Evolutionary conservation across 495 filamentous ascomycete species (phyloP).

Genomic region (Sabuloglossum arenarium): DNA sequence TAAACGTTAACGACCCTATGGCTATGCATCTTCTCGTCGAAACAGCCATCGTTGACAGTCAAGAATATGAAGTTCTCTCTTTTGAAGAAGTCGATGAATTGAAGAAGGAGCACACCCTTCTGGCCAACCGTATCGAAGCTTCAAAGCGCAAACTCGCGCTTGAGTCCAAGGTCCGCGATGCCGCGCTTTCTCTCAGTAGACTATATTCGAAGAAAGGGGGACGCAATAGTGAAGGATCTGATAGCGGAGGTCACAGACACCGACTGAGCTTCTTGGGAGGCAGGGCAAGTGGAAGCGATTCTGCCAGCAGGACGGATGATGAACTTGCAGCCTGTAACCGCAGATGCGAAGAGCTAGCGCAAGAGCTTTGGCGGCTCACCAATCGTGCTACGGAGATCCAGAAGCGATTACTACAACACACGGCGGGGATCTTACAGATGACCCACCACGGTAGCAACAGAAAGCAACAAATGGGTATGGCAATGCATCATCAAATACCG

Average conservation of each 20-base stretch:
- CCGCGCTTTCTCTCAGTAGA: conserved; percentile 62
- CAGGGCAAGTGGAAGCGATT: conserved; percentile 17
- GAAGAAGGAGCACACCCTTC: conserved; percentile 58
- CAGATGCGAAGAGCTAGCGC: conserved; percentile 68
- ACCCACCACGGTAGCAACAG: conserved; percentile 45
- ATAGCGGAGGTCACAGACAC: conserved; percentile 14
- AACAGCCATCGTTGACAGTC: conserved; percentile 76
- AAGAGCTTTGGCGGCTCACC: conserved; percentile 60
- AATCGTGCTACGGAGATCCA: conserved; percentile 50
- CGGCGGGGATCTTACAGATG: conserved; percentile 73
- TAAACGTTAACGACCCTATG: conserved; percentile 33
- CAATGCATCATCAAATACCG: conserved; percentile 11
- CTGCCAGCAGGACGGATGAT: conserved; percentile 38
- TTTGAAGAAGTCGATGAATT: conserved; percentile 77
- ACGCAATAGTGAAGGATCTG: conserved; percentile 16
- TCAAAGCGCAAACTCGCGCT: conserved; percentile 66
- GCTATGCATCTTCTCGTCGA: conserved; percentile 78
- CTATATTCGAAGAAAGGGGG: conserved; percentile 40
- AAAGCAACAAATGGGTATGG: conserved; percentile 20
- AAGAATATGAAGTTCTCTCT: conserved; percentile 62
- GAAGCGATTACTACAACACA: conserved; percentile 62
- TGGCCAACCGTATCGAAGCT: conserved; percentile 56
- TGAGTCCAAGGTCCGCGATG: conserved; percentile 85
- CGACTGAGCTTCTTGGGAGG: conserved; percentile 33
- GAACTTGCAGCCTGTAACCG: conserved; percentile 52